Evolutionary conservation across 805 yeast species (phyloP).

Genomic region (Zygotorulaspora florentina): DNA sequence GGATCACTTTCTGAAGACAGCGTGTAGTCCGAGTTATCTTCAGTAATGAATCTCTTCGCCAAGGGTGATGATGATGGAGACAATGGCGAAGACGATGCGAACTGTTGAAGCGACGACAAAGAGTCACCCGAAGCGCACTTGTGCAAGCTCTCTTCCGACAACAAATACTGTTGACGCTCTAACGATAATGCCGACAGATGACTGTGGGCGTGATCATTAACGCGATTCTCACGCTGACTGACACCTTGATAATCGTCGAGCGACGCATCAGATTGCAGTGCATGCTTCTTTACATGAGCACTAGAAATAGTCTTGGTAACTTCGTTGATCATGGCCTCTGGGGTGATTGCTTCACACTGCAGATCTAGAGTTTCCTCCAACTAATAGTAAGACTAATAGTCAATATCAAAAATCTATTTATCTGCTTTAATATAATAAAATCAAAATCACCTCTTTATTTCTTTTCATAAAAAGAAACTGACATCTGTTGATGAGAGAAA

Average conservation of each 20-base stretch:
- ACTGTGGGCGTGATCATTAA: neutral
- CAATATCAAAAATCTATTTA: neutral
- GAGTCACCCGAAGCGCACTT: conserved; percentile 27
- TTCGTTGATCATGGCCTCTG: conserved; percentile 10
- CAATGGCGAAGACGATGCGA: conserved; percentile 5
- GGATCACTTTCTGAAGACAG: neutral
- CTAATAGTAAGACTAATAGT: no score
- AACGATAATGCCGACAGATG: conserved; percentile 1
- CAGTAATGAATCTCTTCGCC: conserved; percentile 13
- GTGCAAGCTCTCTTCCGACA: conserved; percentile 13
- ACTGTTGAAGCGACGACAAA: conserved; percentile 18
- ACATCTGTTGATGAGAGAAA: neutral
- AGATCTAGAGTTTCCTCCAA: no score
- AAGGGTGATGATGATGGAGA: conserved; percentile 4
- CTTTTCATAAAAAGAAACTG: neutral
- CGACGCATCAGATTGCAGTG: conserved; percentile 1
- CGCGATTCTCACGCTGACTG: conserved; percentile 1
- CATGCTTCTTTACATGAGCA: neutral
- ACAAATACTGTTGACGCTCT: conserved; percentile 9
- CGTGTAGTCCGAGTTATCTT: conserved; percentile 11
- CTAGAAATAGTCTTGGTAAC: conserved; percentile 1
- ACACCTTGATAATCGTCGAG: neutral
- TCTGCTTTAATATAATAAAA: neutral
- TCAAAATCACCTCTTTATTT: conserved; percentile 1
- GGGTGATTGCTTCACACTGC: neutral